A percentile compares a stretch with the other conserved stretches of the same genome.
Evolutionary conservation across 805 yeast genomes (phyloP).

Genomic region (Lachancea nothofagi): DNA sequence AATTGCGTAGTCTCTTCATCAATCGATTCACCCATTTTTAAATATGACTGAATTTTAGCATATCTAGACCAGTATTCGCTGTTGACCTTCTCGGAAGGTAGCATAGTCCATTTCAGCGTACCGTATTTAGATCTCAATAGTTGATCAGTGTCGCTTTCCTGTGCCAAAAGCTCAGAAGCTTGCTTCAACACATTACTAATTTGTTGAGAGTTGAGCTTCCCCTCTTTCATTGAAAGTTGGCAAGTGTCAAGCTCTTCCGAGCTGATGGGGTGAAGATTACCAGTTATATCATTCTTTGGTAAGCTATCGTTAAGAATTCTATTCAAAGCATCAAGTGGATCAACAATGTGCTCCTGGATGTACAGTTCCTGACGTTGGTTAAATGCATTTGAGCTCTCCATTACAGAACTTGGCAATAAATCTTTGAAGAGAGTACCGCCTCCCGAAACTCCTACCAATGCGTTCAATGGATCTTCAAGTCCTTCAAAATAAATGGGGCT

Average conservation of each 20-base stretch:
- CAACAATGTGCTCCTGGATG: constrained; percentile 39
- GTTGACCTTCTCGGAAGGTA: constrained; percentile 42
- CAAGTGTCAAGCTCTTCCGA: constrained; percentile 52
- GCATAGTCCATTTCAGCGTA: constrained; percentile 48
- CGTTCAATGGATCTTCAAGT: constrained; percentile 30
- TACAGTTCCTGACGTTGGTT: constrained; percentile 57
- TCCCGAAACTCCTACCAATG: constrained; percentile 15
- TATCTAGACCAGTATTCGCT: constrained; percentile 37
- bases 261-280: constrained; percentile 55
- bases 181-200: constrained; percentile 41
- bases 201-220: constrained; percentile 42
- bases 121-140: constrained; percentile 49
- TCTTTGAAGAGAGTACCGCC: constrained; percentile 45
- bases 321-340: constrained; percentile 47
- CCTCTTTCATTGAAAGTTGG: constrained; percentile 49
- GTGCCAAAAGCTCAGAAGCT: constrained; percentile 40
- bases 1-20: constrained; percentile 49
- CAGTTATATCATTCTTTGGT: constrained; percentile 50
- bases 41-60: constrained; percentile 41
- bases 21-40: constrained; percentile 54
- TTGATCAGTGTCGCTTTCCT: constrained; percentile 54
- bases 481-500: constrained; percentile 39
- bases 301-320: constrained; percentile 41
- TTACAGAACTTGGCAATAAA: constrained; percentile 59
- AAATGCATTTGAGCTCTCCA: constrained; percentile 63